These are phyloP conservation scores for Gastrolobium bilobum DNA, from an alignment of 306 rosid genomes.

Conservation along the genomic window DNA sequence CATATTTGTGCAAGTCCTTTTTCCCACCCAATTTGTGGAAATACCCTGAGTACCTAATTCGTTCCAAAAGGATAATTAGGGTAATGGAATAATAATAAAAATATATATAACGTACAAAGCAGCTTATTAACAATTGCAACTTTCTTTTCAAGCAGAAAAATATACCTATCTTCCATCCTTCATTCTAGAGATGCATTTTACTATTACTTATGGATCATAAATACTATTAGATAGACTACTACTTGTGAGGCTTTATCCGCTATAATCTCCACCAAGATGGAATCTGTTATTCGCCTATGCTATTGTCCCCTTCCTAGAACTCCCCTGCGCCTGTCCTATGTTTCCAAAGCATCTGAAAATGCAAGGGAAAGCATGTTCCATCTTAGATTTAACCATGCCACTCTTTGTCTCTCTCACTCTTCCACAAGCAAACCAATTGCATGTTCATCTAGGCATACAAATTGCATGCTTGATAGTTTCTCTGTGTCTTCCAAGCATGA, in stretches of 20 bases:
- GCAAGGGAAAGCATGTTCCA: slow-evolving; percentile 13
- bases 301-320: slow-evolving; percentile 3
- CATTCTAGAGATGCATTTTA: neutral
- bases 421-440: neutral
- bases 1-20: too few relatives aligned
- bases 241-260: neutral
- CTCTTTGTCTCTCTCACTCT: slow-evolving; percentile 20
- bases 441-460: slow-evolving; percentile 22
- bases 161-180: slow-evolving; percentile 43
- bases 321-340: neutral
- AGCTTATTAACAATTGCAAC: neutral
- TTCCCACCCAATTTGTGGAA: too few relatives aligned
- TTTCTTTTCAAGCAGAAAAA: slow-evolving; percentile 24
- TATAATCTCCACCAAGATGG: slow-evolving; percentile 35
- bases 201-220: slow-evolving; percentile 7
- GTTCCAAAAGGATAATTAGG: too few relatives aligned
- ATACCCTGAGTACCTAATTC: too few relatives aligned
- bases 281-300: slow-evolving; percentile 40
- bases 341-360: neutral
- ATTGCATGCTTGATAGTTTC: slow-evolving; percentile 23
- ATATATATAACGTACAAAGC: neutral
- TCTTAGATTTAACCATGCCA: slow-evolving; percentile 40
- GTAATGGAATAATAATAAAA: too few relatives aligned
- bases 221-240: neutral
- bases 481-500: slow-evolving; percentile 24